Base-by-base conservation (phyloP, 495 filamentous ascomycete genomes). In the Poronia punctata region DNA sequence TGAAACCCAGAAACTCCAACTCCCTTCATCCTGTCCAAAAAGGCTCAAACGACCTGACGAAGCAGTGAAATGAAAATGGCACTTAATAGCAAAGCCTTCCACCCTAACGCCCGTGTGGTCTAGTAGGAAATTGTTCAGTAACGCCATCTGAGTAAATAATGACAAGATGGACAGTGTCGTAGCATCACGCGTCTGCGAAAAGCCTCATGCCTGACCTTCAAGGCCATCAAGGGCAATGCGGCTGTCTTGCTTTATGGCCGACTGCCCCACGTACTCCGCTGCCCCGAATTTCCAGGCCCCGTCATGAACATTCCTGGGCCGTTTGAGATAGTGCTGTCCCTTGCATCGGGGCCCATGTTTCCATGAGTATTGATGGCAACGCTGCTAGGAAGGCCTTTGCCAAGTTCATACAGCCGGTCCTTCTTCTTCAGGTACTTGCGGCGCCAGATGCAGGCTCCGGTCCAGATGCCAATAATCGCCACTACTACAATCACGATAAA, bases 401-500 rank as follows among this genome's bases (percentile, higher is more conserved):
- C 61, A 38, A 75, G 61, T 26, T 73, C 71, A 48, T 68, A 68
- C 46, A 66, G 55, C 8, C 67, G 58, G 49, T 75, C 71, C 50
- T 63, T 71, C 51, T 67, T 74, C 42, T 57, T 62, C 25, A 75
- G 55, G 50, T 77, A 75, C 25, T 66, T 60, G 37, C 64, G 59
- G 29, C 72, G 62, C 62, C 71, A 70, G 44, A 74, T 49, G 49
- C 68, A 72, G 27, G 74, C 74, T 16, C 65, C 70, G 7, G 71
- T 50, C 74, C 74, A 77, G 39, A 70, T 71, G 29, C 61, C 71
- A 15, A 60, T 50, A 20, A 77, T 68, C 34, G 57, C 69, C 19
- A 77, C 61, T 10, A 74, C 59, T 30, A 77, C 56, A 38, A 76
- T 55, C 35, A 76, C 64, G 21, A 75, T 59, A 56, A 76, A 72